phyloP scores from a whole-genome alignment of 2,329 filamentous ascomycete species.

The Apiospora phragmitis region DNA sequence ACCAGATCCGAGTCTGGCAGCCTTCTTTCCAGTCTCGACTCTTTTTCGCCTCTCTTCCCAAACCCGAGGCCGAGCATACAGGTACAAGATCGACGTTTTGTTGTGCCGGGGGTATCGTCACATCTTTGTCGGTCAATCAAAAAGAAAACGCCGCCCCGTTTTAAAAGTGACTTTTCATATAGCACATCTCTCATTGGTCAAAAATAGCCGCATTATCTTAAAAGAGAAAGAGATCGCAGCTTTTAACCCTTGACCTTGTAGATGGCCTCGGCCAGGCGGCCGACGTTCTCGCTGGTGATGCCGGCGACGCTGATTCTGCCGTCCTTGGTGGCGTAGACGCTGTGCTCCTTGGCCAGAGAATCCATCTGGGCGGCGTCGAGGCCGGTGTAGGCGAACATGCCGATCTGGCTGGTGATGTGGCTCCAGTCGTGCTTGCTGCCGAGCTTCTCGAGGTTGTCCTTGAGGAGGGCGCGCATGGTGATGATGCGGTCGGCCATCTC shows the following conservation, averaged over 20 bases:
- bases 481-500: constrained; percentile 99
- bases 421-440: constrained; percentile 98
- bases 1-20: constrained; percentile 1
- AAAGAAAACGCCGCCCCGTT: neutral
- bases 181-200: neutral
- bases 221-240: neutral
- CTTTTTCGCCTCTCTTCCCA: neutral
- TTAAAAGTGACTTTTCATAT: neutral
- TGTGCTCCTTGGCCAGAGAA: constrained; percentile 87
- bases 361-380: constrained; percentile 91
- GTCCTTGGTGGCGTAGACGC: constrained; percentile 95
- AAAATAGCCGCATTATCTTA: neutral
- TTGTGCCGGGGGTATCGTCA: neutral
- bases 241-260: constrained; percentile 76
- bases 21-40: neutral
- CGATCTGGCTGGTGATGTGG: constrained; percentile 98
- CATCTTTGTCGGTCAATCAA: neutral
- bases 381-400: constrained; percentile 99
- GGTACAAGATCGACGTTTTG: neutral
- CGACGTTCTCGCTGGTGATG: constrained; percentile 78
- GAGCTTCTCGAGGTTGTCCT: constrained; percentile 91
- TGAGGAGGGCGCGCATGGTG: constrained; percentile 91
- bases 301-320: constrained; percentile 84
- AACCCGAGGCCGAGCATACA: neutral
- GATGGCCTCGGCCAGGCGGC: constrained; percentile 79